Percentiles rank a stretch among this genome's conserved stretches.
phyloP scores from a whole-genome alignment of 257 asterid species.

The Capsicum rhomboideum region DNA sequence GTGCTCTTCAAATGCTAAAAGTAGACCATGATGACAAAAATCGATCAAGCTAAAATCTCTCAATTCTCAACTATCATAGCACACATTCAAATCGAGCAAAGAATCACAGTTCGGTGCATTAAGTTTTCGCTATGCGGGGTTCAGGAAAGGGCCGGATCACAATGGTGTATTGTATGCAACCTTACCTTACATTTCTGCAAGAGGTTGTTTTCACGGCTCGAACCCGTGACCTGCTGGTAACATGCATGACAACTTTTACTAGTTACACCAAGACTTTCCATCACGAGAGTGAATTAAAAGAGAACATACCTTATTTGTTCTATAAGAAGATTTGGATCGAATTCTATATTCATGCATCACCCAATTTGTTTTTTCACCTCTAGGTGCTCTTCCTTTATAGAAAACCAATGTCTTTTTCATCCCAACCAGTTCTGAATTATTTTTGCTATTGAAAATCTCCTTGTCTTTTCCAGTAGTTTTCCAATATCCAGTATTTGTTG shows the following conservation, averaged over 20 bases:
- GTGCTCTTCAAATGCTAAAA: not conserved
- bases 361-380: slow-evolving; percentile 95
- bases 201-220: no score
- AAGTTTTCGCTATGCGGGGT: no score
- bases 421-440: slow-evolving; percentile 55
- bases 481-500: slow-evolving; percentile 90
- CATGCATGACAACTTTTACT: no score
- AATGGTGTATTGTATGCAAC: no score
- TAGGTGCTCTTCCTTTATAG: slow-evolving; percentile 87
- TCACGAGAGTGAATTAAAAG: no score
- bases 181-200: no score
- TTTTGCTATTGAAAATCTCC: slow-evolving; percentile 67
- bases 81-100: not conserved
- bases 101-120: no score
- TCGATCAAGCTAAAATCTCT: not conserved
- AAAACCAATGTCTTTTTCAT: slow-evolving; percentile 94
- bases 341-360: slow-evolving; percentile 98
- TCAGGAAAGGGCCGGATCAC: no score
- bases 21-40: not conserved
- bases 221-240: no score
- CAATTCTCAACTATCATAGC: not conserved
- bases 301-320: slow-evolving; percentile 57
- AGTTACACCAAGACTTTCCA: no score
- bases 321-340: slow-evolving; percentile 69
- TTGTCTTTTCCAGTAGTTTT: slow-evolving; percentile 93